A percentile compares a stretch with the other conserved stretches of the same genome.
These are phyloP conservation scores for Alisma plantagoaquatica DNA, from an alignment of 106 monocot species.

Conservation along the genomic window DNA sequence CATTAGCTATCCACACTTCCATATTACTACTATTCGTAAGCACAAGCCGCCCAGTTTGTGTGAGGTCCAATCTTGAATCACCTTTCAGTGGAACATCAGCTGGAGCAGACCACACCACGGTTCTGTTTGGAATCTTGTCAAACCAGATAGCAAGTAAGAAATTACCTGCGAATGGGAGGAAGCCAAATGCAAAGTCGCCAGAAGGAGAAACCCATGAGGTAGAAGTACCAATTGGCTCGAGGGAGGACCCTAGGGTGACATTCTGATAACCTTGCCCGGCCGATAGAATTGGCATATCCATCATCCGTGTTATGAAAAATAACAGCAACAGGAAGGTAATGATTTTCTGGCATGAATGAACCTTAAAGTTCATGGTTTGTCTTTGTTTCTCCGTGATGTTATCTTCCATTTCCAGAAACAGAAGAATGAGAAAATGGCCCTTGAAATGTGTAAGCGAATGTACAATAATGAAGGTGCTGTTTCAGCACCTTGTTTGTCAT, in stretches of 20 bases:
- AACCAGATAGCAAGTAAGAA: neutral
- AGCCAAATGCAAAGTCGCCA: neutral
- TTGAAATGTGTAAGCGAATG: no score
- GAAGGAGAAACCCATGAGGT: neutral
- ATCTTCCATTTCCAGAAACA: no score
- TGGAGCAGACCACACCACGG: neutral
- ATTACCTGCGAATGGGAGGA: neutral
- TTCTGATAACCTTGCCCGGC: no score
- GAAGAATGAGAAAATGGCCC: no score
- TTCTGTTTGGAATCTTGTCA: neutral
- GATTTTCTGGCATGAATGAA: no score
- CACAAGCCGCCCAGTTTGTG: neutral
- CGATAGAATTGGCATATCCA: no score
- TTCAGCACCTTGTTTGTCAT: no score
- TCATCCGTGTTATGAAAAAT: no score
- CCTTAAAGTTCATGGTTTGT: no score
- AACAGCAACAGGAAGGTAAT: no score
- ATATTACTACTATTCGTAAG: neutral
- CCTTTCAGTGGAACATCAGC: neutral
- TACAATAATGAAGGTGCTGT: no score
- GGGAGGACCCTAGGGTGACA: neutral
- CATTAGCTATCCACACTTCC: neutral
- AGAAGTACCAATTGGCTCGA: neutral
- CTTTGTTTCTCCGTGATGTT: no score
- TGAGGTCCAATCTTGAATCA: neutral